Evolutionary conservation across 495 filamentous ascomycete species (phyloP), one percentile per base, ranked within the genome.

Genomic region (Chaetomidium leptoderma): DNA sequence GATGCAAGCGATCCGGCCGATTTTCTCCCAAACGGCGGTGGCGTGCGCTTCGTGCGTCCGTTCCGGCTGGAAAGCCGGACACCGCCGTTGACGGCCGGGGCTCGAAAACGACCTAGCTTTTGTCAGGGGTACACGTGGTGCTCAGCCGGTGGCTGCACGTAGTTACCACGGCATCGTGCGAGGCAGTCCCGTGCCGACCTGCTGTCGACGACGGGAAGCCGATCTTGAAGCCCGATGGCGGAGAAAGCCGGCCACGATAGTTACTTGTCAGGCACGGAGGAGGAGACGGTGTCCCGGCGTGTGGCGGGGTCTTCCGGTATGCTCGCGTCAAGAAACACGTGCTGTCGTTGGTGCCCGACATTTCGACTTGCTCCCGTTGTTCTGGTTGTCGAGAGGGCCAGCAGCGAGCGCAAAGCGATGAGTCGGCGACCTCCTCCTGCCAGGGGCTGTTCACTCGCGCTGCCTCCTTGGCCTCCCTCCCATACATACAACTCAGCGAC

Each of bases 91-190:
- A 47, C 43, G 42, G 37, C 29, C 23, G 52, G 52, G 19, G 9
- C 40, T 39, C 21, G 35, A 60, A 40, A 53, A 33, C 19, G 50
- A 19, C 47, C 27, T 58, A 57, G 54, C 26, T 24, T 11, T 43
- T 13, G 49, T 53, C 58, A 57, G 37, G 62, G 62, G 58, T 55
- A 65, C 59, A 65, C 63, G 63, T 65, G 63, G 48, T 59, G 23
- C 21, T 36, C 58, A 53, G 43, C 57, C 24, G 44, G 47, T 57
- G 58, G 62, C 16, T 54, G 43, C 17, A 17, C 17, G 44, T 40
- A 42, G 17, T 24, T 39, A 16, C 27, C 36, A 43, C 24, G 19
- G 53, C 33, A n/a, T 21, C 53, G 24, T 35, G 40, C 33, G n/a
- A 53, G 40, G 23, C 54, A 43, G 58, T 36, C 26, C 53, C 21